Conservation (phyloP, 2,329 filamentous ascomycete species). For the Cyclaneusma minus region DNA sequence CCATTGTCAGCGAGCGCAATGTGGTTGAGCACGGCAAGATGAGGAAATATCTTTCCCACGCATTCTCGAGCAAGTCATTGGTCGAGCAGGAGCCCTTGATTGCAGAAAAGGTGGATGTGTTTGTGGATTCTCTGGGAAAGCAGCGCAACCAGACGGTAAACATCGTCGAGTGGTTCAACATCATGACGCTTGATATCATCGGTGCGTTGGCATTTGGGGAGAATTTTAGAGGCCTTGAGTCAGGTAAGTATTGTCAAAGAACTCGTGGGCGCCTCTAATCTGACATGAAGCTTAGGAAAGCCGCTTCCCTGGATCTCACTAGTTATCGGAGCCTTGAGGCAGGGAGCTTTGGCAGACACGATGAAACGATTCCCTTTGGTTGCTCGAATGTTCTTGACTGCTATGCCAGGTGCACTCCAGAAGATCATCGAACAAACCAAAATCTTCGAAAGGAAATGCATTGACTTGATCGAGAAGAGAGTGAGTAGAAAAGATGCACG, state of each 20-base stretch:
- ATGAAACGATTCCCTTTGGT: neutral
- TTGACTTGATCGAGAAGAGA: neutral
- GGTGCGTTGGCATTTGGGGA: conserved; percentile 31
- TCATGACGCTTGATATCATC: conserved; percentile 25
- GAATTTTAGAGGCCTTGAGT: too few relatives aligned
- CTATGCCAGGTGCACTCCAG: neutral
- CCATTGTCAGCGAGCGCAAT: conserved; percentile 3
- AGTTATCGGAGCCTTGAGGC: neutral
- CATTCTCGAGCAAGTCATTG: conserved; percentile 19
- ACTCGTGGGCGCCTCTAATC: too few relatives aligned
- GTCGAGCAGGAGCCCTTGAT: conserved; percentile 21
- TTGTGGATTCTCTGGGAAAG: conserved; percentile 16
- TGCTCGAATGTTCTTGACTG: neutral
- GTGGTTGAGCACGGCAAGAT: conserved; percentile 1
- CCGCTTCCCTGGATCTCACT: neutral
- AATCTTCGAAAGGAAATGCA: neutral
- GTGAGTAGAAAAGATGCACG: conserved; percentile 1
- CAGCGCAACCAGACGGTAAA: conserved; percentile 7
- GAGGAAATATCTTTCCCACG: conserved; percentile 12
- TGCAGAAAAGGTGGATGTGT: conserved; percentile 14
- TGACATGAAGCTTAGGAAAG: too few relatives aligned
- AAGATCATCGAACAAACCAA: neutral
- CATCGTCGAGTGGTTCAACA: conserved; percentile 21
- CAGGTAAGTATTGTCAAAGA: too few relatives aligned
- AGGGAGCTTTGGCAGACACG: neutral